These are phyloP conservation scores for Paratinospora sagittata DNA, from an alignment of 164 flowering plant genomes.

Conservation along the genomic window DNA sequence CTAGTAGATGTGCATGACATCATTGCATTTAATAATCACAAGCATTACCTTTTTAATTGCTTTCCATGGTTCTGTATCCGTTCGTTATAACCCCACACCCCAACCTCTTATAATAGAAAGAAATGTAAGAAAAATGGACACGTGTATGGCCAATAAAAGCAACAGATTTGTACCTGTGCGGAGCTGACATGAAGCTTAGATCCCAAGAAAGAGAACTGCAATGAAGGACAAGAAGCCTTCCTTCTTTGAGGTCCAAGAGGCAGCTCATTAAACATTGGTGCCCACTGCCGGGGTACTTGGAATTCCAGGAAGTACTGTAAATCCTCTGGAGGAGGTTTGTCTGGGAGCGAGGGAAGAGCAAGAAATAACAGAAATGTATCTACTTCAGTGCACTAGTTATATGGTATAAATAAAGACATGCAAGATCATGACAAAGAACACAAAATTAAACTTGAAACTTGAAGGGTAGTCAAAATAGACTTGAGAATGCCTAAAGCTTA, in stretches of 20 bases:
- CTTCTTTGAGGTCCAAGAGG: constrained; percentile 79
- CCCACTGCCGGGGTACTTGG: constrained; percentile 88
- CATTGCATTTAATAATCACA: no score
- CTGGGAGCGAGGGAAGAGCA: constrained; percentile 27
- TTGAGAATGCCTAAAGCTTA: neutral
- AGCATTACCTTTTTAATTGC: no score
- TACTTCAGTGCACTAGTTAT: neutral
- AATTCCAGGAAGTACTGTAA: constrained; percentile 80
- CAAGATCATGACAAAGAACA: neutral
- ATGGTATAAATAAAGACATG: neutral
- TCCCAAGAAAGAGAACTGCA: constrained; percentile 73
- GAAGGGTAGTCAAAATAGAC: neutral
- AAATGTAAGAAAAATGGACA: neutral
- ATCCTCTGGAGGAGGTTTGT: constrained; percentile 72
- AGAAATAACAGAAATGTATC: neutral
- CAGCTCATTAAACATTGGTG: constrained; percentile 83
- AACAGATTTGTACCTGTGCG: constrained; percentile 42
- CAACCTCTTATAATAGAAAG: neutral
- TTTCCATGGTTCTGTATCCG: neutral
- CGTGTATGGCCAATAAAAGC: neutral
- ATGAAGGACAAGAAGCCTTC: constrained; percentile 46
- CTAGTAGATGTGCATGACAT: no score
- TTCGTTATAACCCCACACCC: neutral
- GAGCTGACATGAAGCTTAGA: constrained; percentile 58
- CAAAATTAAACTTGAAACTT: neutral